Percentiles rank a stretch among this genome's conserved stretches.
Conservation (phyloP, 768 basidiomycete species). For the Lactarius tabidus region DNA sequence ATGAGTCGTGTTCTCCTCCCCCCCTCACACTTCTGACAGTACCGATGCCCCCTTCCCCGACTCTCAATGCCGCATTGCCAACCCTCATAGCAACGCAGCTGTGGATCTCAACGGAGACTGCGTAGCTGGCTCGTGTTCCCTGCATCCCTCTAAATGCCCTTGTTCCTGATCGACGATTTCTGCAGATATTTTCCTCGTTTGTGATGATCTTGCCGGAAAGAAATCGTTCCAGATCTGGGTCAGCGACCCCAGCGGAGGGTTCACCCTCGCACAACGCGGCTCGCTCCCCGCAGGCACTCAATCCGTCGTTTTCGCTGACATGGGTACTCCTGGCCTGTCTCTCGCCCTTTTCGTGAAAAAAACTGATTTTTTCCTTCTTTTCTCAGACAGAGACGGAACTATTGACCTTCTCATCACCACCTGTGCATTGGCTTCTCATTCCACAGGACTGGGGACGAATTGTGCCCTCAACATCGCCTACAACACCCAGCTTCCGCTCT, state of each 20-base stretch:
- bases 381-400: constrained; percentile 94
- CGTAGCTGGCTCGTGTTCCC: constrained; percentile 61
- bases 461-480: constrained; percentile 91
- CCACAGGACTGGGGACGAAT: constrained; percentile 65
- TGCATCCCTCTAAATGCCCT: neutral
- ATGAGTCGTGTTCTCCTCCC: neutral
- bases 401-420: constrained; percentile 92
- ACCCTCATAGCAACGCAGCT: constrained; percentile 92
- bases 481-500: constrained; percentile 86
- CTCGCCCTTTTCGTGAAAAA: neutral
- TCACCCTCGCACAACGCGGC: constrained; percentile 61
- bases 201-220: constrained; percentile 49
- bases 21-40: constrained; percentile 5
- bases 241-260: constrained; percentile 76
- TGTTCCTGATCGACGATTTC: neutral
- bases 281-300: constrained; percentile 72
- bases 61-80: constrained; percentile 67
- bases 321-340: constrained; percentile 50
- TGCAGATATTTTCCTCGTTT: constrained; percentile 85
- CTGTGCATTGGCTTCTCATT: constrained; percentile 64
- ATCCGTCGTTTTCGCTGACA: constrained; percentile 82
- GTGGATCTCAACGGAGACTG: constrained; percentile 96
- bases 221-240: constrained; percentile 89
- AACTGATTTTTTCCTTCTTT: neutral
- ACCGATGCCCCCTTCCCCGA: constrained; percentile 57